Evolutionary conservation across 148 eudicot species (phyloP), one percentile per base, ranked within the genome.

Genomic region (Chenopodium berlandieri): DNA sequence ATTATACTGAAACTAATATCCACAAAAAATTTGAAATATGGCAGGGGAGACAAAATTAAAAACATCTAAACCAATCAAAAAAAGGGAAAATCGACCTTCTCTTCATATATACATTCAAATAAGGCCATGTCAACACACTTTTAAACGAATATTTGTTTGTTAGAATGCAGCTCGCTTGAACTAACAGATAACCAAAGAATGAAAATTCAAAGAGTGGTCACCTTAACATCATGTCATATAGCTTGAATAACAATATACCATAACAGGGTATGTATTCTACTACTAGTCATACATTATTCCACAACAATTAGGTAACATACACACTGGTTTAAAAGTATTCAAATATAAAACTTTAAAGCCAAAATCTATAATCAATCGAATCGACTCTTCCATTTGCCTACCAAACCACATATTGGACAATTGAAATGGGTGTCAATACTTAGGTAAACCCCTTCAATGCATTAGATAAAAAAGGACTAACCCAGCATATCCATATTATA

Each of bases 231-330:
- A 32, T 47, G 52, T 34, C 67, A 34, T 71, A 22, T 34, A 71
- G 68, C 70, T 68, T 71, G 69, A 32, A 54, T 56, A 14, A 37
- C 37, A 71, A 54, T 14, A n/a, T 9, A 37, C 9, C 63, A 20
- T 30, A 40, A 25, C 56, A 58, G 82, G 7, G 48, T 68, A 71
- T 52, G 81, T 54, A 79, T 68, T 69, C 6, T 9, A 32, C 52
- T 71, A 52, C 52, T 3, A 20, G 22, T 7, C 32, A 64, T 14
- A 64, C 27, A 40, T 40, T 12, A 44, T 27, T 13, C 27, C 65
- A 14, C 7, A 40, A 64, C 27, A 40, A 17, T 2, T 16, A 47
- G 22, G 12, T 2, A 47, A 63, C 72, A 68, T n/a, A 48, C 20
- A 27, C 22, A 9, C 76, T 31, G 31, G 10, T 22, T 16, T 16